Evolutionary conservation across 768 basidiomycete species (phyloP).

Genomic region (Auricularia cornea): DNA sequence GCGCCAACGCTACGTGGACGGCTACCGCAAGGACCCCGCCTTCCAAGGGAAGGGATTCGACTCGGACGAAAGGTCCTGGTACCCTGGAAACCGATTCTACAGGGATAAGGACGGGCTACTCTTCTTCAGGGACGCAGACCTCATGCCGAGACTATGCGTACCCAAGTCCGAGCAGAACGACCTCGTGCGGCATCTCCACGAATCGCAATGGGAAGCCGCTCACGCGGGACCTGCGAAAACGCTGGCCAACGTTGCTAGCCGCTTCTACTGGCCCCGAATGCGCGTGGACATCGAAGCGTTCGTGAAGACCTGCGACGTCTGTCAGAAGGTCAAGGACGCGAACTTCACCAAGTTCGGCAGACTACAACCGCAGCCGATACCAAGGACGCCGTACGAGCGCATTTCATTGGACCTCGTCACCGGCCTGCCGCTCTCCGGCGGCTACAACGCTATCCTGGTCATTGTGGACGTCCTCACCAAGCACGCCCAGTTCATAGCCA

Average conservation of each 20-base stretch:
- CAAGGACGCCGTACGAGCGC: conserved; percentile 12
- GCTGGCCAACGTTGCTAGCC: neutral
- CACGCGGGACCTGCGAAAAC: conserved; percentile 9
- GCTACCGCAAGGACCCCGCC: conserved; percentile 1
- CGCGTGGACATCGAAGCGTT: conserved; percentile 4
- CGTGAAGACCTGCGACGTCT: conserved; percentile 8
- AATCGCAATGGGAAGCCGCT: conserved; percentile 4
- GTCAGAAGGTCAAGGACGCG: conserved; percentile 8
- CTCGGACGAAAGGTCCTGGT: neutral
- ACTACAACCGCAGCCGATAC: conserved; percentile 8
- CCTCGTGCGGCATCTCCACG: conserved; percentile 6
- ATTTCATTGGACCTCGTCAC: conserved; percentile 19
- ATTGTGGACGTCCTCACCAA: conserved; percentile 16
- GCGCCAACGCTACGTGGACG: conserved; percentile 2
- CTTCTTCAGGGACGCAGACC: conserved; percentile 4
- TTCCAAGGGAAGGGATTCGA: conserved; percentile 3
- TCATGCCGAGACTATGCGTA: conserved; percentile 3
- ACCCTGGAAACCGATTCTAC: neutral
- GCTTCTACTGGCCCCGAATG: conserved; percentile 9
- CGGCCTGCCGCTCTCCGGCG: conserved; percentile 16
- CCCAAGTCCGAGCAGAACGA: conserved; percentile 2
- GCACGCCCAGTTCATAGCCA: conserved; percentile 10
- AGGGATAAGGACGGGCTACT: conserved; percentile 1
- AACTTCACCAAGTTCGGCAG: conserved; percentile 5
- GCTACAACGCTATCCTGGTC: conserved; percentile 13